phyloP scores from a whole-genome alignment of 305 asterid species.

The Stenogyne calaminthoides region DNA sequence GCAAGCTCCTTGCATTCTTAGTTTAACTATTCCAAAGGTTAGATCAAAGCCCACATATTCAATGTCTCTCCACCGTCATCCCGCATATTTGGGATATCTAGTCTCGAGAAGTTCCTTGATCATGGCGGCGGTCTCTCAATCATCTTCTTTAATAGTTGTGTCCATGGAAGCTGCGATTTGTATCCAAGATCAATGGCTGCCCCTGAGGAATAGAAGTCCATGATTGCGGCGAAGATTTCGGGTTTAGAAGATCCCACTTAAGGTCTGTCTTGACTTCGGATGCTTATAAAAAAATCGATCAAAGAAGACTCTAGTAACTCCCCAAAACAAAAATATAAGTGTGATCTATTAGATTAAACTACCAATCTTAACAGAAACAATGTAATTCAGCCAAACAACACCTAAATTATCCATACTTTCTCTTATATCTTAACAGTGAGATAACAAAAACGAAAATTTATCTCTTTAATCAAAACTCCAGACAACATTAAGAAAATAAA shows the following conservation, averaged over 20 bases:
- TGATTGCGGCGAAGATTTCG: slow-evolving; percentile 80
- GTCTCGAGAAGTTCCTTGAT: slow-evolving; percentile 89
- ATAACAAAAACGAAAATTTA: neutral
- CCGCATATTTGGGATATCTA: slow-evolving; percentile 81
- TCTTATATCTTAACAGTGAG: neutral
- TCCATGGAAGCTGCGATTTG: slow-evolving; percentile 64
- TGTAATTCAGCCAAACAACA: neutral
- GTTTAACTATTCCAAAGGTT: slow-evolving; percentile 70
- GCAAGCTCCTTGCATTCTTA: slow-evolving; percentile 93
- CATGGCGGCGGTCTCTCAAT: slow-evolving; percentile 90
- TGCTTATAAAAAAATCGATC: slow-evolving; percentile 79
- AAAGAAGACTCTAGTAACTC: slow-evolving; percentile 75
- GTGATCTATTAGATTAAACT: neutral
- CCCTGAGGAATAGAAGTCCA: slow-evolving; percentile 84
- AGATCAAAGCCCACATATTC: slow-evolving; percentile 63
- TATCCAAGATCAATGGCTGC: slow-evolving; percentile 68
- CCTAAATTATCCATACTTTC: neutral
- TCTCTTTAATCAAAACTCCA: neutral
- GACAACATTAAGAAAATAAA: neutral
- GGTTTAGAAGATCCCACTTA: slow-evolving; percentile 83
- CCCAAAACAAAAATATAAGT: slow-evolving; percentile 26
- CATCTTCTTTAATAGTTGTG: slow-evolving; percentile 79
- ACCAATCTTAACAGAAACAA: neutral
- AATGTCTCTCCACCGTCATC: slow-evolving; percentile 94
- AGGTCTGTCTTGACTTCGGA: slow-evolving; percentile 73